Evolutionary conservation across 75 land plant genomes (phyloP).

Genomic region (Sequoia sempervirens): DNA sequence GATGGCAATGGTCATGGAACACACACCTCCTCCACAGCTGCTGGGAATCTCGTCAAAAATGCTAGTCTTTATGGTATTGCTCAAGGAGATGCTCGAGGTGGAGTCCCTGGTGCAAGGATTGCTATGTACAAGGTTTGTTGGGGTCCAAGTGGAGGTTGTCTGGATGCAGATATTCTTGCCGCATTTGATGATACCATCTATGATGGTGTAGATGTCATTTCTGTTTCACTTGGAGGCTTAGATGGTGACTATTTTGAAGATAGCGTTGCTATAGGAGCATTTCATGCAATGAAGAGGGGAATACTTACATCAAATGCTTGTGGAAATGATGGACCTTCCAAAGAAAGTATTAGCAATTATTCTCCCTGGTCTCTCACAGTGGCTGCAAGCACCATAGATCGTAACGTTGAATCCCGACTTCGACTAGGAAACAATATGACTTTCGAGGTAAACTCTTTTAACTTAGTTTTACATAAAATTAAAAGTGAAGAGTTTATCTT

Average conservation of each 20-base stretch:
- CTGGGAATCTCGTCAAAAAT: no score
- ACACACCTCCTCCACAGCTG: no score
- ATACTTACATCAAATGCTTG: constrained; percentile 29
- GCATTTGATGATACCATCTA: no score
- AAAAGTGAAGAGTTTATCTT: no score
- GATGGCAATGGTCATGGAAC: constrained; percentile 31
- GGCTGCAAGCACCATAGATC: constrained; percentile 42
- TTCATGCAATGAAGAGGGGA: constrained; percentile 13
- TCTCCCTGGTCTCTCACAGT: constrained; percentile 55
- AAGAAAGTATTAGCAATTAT: constrained; percentile 15
- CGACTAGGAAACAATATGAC: constrained; percentile 7
- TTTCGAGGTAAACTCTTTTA: constrained; percentile 2
- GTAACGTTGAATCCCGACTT: constrained; percentile 10
- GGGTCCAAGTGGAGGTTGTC: no score
- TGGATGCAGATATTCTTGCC: no score
- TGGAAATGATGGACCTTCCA: constrained; percentile 36
- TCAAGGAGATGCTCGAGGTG: no score
- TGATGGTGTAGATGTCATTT: no score
- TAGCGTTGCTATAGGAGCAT: constrained; percentile 45
- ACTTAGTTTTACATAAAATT: no score
- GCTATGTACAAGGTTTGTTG: constrained; percentile 64
- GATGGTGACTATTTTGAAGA: constrained; percentile 65
- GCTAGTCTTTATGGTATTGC: no score
- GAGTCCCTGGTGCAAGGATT: no score
- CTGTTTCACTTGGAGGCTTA: background rate